These are phyloP conservation scores for Alternaria sp. DNA, from an alignment of 2,329 filamentous ascomycete species.

Conservation along the genomic window DNA sequence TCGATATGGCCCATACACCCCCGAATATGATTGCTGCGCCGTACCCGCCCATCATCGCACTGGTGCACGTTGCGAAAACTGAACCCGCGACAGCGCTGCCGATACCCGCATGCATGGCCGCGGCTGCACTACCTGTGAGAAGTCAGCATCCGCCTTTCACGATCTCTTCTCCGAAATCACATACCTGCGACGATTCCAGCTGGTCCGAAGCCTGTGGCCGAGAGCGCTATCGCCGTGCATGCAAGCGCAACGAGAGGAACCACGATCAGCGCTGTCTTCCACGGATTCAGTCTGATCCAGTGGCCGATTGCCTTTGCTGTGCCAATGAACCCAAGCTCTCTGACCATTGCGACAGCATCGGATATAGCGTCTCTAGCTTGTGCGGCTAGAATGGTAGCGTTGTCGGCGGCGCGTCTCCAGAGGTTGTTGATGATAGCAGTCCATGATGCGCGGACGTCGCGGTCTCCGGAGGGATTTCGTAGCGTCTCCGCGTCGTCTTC, in stretches of 20 bases:
- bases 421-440: neutral
- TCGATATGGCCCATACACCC: neutral
- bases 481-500: neutral
- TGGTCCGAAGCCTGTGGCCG: slow-evolving; percentile 5
- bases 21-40: slow-evolving; percentile 19
- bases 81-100: slow-evolving; percentile 27
- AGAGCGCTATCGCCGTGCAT: slow-evolving; percentile 2
- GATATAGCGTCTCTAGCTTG: neutral
- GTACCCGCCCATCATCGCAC: slow-evolving; percentile 34
- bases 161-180: neutral
- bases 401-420: neutral
- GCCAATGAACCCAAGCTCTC: neutral
- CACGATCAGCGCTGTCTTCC: slow-evolving; percentile 4
- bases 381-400: neutral
- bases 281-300: slow-evolving; percentile 10
- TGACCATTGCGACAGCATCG: neutral
- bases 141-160: neutral
- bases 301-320: neutral
- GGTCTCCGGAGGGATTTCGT: neutral
- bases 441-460: neutral
- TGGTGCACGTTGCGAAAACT: slow-evolving; percentile 29
- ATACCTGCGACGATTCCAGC: slow-evolving; percentile 3
- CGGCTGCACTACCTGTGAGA: slow-evolving; percentile 26
- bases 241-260: slow-evolving; percentile 4
- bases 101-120: slow-evolving; percentile 26